Evolutionary conservation across 495 filamentous ascomycete genomes (phyloP).

Genomic region (Jackrogersella minutella): DNA sequence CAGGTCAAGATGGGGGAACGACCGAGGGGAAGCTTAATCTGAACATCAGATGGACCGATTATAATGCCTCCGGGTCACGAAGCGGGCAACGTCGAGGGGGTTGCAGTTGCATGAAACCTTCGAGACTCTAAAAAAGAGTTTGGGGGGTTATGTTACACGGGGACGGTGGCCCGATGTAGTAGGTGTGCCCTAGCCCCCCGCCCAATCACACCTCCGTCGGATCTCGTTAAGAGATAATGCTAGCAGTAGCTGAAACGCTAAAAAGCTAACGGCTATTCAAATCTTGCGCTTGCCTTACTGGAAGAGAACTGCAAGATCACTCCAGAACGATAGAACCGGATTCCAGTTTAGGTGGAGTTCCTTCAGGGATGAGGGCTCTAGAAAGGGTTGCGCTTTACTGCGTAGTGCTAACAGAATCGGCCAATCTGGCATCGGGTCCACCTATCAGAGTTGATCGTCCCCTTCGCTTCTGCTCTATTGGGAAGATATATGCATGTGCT

Average conservation of each 20-base stretch:
- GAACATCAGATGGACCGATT: conserved; percentile 17
- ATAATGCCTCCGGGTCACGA: conserved; percentile 9
- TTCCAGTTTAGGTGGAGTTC: not conserved
- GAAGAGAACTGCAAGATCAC: too few species aligned
- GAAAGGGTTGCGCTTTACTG: not conserved
- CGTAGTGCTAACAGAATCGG: conserved; percentile 17
- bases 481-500: not conserved
- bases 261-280: conserved; percentile 6
- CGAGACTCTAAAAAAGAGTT: conserved; percentile 25
- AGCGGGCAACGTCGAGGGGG: not conserved
- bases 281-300: not conserved
- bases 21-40: not conserved
- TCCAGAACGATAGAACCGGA: not conserved
- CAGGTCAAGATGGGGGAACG: conserved; percentile 7
- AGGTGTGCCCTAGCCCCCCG: not conserved
- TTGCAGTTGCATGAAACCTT: conserved; percentile 24
- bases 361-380: conserved; percentile 8
- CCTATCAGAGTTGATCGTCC: conserved; percentile 10
- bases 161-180: conserved; percentile 9
- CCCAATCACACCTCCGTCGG: conserved; percentile 13
- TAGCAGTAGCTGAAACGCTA: conserved; percentile 24
- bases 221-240: not conserved
- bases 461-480: not conserved
- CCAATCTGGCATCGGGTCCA: not conserved
- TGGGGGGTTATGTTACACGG: conserved; percentile 30